Conservation (phyloP, 1,284 basidiomycete genomes). For the Waitea zeae region DNA sequence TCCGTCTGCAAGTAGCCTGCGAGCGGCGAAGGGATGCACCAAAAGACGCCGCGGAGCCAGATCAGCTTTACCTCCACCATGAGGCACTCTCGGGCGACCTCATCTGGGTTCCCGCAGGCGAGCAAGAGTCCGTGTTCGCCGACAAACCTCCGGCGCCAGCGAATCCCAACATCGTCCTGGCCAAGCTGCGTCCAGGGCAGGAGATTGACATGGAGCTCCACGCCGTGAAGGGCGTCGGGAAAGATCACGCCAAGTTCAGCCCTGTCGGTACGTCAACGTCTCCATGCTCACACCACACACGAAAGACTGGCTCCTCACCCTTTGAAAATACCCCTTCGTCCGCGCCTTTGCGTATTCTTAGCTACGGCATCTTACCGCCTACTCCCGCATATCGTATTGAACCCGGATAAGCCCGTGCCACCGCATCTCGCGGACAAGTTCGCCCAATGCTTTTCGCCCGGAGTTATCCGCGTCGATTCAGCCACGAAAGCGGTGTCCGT, state of each 20-base stretch:
- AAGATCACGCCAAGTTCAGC: constrained; percentile 94
- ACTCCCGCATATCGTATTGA: constrained; percentile 75
- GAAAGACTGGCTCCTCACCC: background rate
- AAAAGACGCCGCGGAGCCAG: constrained; percentile 43
- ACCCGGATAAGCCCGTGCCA: constrained; percentile 42
- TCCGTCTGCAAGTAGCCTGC: constrained; percentile 63
- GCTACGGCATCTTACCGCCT: constrained; percentile 93
- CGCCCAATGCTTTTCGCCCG: constrained; percentile 74
- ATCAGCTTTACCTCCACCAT: constrained; percentile 51
- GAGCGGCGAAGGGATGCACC: constrained; percentile 34
- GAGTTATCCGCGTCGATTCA: constrained; percentile 67
- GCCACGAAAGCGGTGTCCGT: constrained; percentile 38
- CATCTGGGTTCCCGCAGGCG: constrained; percentile 76
- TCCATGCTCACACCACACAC: no score
- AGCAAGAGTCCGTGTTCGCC: constrained; percentile 45
- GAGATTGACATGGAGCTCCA: constrained; percentile 77
- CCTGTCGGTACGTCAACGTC: constrained; percentile 67
- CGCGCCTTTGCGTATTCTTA: constrained; percentile 13
- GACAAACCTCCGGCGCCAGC: constrained; percentile 47
- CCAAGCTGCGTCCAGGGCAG: constrained; percentile 89
- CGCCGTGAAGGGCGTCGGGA: constrained; percentile 88
- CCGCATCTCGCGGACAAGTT: constrained; percentile 63
- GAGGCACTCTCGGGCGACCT: constrained; percentile 71
- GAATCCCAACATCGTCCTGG: constrained; percentile 77
- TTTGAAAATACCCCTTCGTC: no score